Evolutionary conservation across 1,284 basidiomycete genomes (phyloP), one percentile per base, ranked within the genome.

Genomic region (Leccinum ponderosum): DNA sequence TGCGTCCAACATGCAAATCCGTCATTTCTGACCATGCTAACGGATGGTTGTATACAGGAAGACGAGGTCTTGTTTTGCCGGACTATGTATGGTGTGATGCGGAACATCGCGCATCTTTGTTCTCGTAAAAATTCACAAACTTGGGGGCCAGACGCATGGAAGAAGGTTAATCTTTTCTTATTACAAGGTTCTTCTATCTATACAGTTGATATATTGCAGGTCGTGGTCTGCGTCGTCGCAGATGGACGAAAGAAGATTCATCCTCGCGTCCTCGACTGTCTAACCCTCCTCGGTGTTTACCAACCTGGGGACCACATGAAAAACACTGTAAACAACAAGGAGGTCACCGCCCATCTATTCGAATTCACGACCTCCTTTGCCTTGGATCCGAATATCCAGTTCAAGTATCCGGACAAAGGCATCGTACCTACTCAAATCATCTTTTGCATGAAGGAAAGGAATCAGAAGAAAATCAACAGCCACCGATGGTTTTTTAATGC

Each of bases 401-500:
- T 98, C 82, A 90, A 89, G 70, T 97, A 96, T 66, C 93, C 95
- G 0, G 97, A 98, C 76, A 95, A 96, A 73, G 95, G 90, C n/a
- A 90, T 97, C 60, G 90, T 96, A 6, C 95, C 95, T 1, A 93
- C 91, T 3, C 95, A 97, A 73, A 93, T 97, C 59, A 87, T 97
- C 33, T 95, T 95, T 73, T 91, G 89, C 71, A 85, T 98, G 80
- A 98, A 98, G 81, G 95, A 94, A 78, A 93, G 90, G 80, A 97
- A 97, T 74, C 87, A 91, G 71, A 96, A 95, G 80, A 98, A 98
- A 80, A 96, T 98, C 73, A 98, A 97, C 71, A 93, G 91, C 62
- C 96, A 98, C 71, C 81, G 94, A 51, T 96, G 94, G 95, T 95
- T 95, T 75, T 97, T 97, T 76, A 97, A 97, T 72, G 95, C 94